Evolutionary conservation across 768 basidiomycete species (phyloP).

Genomic region (Serendipita sp.): DNA sequence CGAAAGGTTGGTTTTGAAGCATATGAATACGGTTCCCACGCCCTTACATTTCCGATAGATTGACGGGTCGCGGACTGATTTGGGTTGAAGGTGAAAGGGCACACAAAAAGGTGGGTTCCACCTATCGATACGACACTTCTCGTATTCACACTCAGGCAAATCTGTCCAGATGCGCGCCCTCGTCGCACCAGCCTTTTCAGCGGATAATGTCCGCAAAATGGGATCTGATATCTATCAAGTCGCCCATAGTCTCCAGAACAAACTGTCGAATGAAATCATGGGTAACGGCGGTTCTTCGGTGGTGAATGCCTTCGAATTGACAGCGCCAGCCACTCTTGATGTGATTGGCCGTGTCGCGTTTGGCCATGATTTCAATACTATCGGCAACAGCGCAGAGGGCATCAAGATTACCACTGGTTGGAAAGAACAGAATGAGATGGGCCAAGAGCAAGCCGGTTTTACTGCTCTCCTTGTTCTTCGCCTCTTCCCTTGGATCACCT

Average conservation of each 20-base stretch:
- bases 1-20: background rate
- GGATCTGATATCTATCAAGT: constrained; percentile 2
- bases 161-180: constrained; percentile 5
- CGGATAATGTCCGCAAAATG: constrained; percentile 8
- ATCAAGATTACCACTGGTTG: constrained; percentile 5
- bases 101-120: background rate
- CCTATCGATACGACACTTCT: background rate
- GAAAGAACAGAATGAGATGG: constrained; percentile 4
- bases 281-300: background rate
- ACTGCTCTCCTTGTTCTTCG: constrained; percentile 18
- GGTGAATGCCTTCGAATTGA: background rate
- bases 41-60: background rate
- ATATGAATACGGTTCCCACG: background rate
- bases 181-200: constrained; percentile 1
- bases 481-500: constrained; percentile 17
- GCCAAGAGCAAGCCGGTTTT: background rate
- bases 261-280: background rate
- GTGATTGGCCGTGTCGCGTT: constrained; percentile 6
- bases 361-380: constrained; percentile 6
- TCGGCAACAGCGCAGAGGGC: background rate
- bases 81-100: constrained; percentile 8
- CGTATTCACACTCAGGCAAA: too few relatives aligned
- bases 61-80: constrained; percentile 1
- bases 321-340: constrained; percentile 6
- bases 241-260: background rate